A percentile compares a stretch with the other conserved stretches of the same genome.
phyloP scores from a whole-genome alignment of 2,329 filamentous ascomycete genomes.

The Sphaerulina populicola region DNA sequence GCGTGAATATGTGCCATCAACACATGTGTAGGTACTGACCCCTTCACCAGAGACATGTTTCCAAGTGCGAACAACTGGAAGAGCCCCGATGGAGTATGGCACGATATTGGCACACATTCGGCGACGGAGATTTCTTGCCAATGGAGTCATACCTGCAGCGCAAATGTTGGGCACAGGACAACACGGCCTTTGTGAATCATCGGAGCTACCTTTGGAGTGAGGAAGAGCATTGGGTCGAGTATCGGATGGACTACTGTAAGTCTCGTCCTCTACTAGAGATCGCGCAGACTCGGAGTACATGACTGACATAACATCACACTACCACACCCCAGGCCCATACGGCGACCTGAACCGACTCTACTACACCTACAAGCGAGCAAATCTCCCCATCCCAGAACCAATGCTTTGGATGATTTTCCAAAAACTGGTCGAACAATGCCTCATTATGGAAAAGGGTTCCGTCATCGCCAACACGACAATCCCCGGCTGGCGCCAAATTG shows the following conservation, averaged over 20 bases:
- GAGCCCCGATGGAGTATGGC: not conserved
- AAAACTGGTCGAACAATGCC: constrained; percentile 12
- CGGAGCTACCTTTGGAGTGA: not conserved
- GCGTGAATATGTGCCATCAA: not conserved
- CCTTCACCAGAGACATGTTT: not conserved
- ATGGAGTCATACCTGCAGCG: not conserved
- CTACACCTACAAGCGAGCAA: not conserved
- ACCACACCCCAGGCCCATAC: not conserved
- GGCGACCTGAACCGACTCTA: not conserved
- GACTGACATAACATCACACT: not conserved
- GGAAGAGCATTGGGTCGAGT: not conserved
- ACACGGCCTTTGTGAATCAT: not conserved
- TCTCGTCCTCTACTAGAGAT: not conserved
- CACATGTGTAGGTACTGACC: not conserved
- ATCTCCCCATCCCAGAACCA: constrained; percentile 11
- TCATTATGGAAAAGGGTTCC: constrained; percentile 14
- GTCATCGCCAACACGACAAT: not conserved
- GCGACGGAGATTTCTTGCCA: not conserved
- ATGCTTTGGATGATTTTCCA: constrained; percentile 15
- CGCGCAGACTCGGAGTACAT: not conserved
- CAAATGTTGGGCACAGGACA: not conserved
- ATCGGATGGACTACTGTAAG: not conserved
- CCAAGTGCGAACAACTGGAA: not conserved
- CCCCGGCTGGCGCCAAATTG: constrained; percentile 5
- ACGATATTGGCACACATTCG: not conserved